phyloP scores from a whole-genome alignment of 345 rosid genomes.

The Citropsis articulata region DNA sequence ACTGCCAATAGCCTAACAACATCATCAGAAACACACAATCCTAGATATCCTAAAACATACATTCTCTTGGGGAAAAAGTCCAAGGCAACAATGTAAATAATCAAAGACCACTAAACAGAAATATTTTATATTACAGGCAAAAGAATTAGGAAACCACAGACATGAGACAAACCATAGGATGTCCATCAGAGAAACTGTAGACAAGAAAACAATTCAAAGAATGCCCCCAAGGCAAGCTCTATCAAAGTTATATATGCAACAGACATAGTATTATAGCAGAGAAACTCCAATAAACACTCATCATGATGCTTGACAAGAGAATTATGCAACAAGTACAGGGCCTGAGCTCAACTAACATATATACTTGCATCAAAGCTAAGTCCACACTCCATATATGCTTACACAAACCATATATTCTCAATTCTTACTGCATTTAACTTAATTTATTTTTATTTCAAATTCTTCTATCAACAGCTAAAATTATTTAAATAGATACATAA shows the following conservation, averaged over 20 bases:
- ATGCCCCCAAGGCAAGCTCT: not conserved
- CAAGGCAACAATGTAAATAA: not conserved
- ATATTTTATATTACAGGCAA: not conserved
- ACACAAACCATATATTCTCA: not conserved
- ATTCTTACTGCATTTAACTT: too few species aligned
- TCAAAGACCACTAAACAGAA: not conserved
- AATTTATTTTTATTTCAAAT: not conserved
- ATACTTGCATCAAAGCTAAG: not conserved
- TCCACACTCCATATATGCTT: not conserved
- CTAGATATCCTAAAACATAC: not conserved
- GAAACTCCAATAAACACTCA: not conserved
- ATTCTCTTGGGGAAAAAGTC: not conserved
- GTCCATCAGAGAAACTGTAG: not conserved
- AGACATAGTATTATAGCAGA: not conserved
- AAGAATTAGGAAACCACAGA: not conserved
- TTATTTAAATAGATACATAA: not conserved
- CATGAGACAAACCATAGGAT: not conserved
- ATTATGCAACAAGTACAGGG: not conserved
- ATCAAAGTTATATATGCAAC: not conserved
- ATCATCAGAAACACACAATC: not conserved
- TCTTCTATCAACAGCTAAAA: not conserved
- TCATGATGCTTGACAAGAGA: not conserved
- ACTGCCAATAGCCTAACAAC: not conserved
- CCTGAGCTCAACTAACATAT: not conserved
- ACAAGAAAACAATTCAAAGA: not conserved